Conservation (phyloP, 257 asterid species). For the Paraleonurus japonicus region DNA sequence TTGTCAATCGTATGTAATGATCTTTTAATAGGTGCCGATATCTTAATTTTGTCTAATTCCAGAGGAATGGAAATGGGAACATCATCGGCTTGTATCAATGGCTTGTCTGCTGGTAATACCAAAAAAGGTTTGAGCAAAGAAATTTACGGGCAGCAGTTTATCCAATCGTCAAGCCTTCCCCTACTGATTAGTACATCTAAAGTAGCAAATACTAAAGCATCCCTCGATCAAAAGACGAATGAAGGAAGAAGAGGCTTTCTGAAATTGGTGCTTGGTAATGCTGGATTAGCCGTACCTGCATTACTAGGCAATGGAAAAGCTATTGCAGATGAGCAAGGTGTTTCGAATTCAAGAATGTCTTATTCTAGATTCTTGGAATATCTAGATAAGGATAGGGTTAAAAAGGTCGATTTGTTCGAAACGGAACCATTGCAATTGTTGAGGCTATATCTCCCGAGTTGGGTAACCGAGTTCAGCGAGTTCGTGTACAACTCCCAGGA, state of each 20-base stretch:
- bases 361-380: constrained; percentile 93
- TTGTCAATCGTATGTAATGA: background rate
- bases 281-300: constrained; percentile 60
- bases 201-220: constrained; percentile 40
- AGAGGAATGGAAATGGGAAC: constrained; percentile 58
- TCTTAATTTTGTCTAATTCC: constrained; percentile 1
- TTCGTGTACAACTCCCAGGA: constrained; percentile 92
- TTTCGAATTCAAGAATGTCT: constrained; percentile 89
- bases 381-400: constrained; percentile 80
- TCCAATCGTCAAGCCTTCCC: constrained; percentile 47
- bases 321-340: constrained; percentile 83
- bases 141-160: constrained; percentile 47
- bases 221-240: constrained; percentile 38
- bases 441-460: constrained; percentile 90
- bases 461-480: constrained; percentile 84
- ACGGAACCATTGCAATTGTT: constrained; percentile 87
- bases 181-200: constrained; percentile 40
- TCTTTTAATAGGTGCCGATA: background rate
- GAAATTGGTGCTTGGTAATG: constrained; percentile 65
- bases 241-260: constrained; percentile 73
- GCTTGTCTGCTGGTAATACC: constrained; percentile 38
- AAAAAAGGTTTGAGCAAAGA: constrained; percentile 49
- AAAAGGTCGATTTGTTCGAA: constrained; percentile 82
- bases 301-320: constrained; percentile 61
- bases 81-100: constrained; percentile 63